Conservation (phyloP, 2,329 filamentous ascomycete species). For the Fusarium sarcochroum region DNA sequence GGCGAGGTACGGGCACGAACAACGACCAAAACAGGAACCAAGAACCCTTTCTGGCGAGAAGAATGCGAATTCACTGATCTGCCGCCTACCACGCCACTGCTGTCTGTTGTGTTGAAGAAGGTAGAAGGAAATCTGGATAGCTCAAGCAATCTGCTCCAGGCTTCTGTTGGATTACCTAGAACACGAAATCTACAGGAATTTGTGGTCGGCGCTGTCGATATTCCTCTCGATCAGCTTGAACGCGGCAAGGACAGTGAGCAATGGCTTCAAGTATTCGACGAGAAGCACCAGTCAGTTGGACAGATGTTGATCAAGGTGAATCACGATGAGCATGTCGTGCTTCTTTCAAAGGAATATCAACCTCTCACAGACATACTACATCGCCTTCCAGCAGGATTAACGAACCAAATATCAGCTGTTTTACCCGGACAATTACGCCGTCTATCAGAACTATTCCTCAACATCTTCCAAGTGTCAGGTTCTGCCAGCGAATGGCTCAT, state of each 20-base stretch:
- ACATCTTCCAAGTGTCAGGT: slow-evolving; percentile 95
- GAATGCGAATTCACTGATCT: slow-evolving; percentile 84
- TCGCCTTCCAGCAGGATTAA: slow-evolving; percentile 85
- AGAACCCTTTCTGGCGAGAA: slow-evolving; percentile 86
- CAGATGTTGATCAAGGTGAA: slow-evolving; percentile 87
- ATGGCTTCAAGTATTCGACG: slow-evolving; percentile 88
- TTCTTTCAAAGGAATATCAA: slow-evolving; percentile 88
- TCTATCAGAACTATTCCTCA: slow-evolving; percentile 88
- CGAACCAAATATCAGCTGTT: slow-evolving; percentile 84
- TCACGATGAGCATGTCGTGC: slow-evolving; percentile 89
- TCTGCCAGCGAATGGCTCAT: slow-evolving; percentile 90
- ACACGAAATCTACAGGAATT: slow-evolving; percentile 63
- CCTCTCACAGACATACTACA: slow-evolving; percentile 87
- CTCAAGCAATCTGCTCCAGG: slow-evolving; percentile 52
- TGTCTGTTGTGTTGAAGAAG: slow-evolving; percentile 80
- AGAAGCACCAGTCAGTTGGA: slow-evolving; percentile 81
- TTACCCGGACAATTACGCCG: slow-evolving; percentile 82
- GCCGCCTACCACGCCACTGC: slow-evolving; percentile 75
- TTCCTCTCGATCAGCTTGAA: slow-evolving; percentile 84
- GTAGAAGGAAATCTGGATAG: slow-evolving; percentile 66
- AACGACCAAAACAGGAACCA: slow-evolving; percentile 77
- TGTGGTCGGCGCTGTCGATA: slow-evolving; percentile 81
- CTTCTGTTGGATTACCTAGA: slow-evolving; percentile 52
- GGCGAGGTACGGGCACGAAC: slow-evolving; percentile 84
- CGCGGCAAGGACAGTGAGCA: slow-evolving; percentile 84